Evolutionary conservation across 352 stramenopile species (phyloP), one percentile per base, ranked within the genome.

Genomic region (Elongisporangium prolatum): DNA sequence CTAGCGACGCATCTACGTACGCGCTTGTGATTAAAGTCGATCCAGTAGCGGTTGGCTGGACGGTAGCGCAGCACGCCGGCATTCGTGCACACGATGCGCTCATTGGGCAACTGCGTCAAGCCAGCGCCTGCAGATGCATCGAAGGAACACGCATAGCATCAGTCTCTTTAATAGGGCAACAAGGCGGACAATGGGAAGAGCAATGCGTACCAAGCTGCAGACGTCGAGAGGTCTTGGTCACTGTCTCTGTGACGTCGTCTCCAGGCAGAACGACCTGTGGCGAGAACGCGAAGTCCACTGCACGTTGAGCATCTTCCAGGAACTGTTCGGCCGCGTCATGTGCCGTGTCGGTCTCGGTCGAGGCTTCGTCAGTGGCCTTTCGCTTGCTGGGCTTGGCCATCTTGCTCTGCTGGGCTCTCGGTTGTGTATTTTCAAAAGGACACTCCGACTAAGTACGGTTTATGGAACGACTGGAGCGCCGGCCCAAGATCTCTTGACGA

Each of bases 11-110:
- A 1, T 3, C 22, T 25, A 78, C 82, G 56, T 73, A 96, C 87
- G 38, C 86, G 71, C 54, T 92, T 93, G 71, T 91, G 72, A 63
- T 92, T 85, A 62, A 78, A 91, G n/a, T 97, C 87, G 50, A 97
- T 60, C 88, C 89, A 96, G 68, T 95, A 96, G 48, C 86, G 80
- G 60, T 97, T 96, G 37, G 89, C 74, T 48, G 84, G 84, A 11
- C 83, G 80, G 63, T 96, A 96, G 56, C 87, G 72, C 47, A 97
- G 70, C 21, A 97, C 72, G 16, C 89, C 89, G 20, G 86, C 80
- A 56, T 93, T 91, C 14, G 84, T 96, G 61, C 75, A 80, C 25
- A 93, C 67, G 16, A 96, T 80, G 18, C 73, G 69, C 38, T 87
- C 72, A 52, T 84, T 67, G 2, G 66, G 47, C 2, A 84, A 58